Evolutionary conservation across 371 early-diverging fungal species (phyloP), one percentile per base, ranked within the genome.

Genomic region (Vittaforma corneae): DNA sequence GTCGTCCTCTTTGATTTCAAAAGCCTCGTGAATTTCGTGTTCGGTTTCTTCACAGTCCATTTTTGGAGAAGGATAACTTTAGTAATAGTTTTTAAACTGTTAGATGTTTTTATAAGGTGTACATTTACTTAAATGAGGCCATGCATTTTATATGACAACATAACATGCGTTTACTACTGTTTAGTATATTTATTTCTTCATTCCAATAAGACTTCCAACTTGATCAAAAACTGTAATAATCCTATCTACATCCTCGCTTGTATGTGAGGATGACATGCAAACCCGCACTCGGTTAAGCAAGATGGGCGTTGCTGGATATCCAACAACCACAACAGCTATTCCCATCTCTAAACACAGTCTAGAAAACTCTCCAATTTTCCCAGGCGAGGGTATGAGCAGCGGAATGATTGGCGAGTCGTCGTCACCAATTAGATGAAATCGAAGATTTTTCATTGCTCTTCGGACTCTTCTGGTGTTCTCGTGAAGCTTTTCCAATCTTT

Each of bases 271-370:
- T 16, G 89, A 88, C 37, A 96, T 75, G 79, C 99, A 98, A 84
- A 98, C 90, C 45, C 97, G 82, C 33, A 90, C 93, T 46, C 99
- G 83, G 2, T 88, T 87, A 18, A 89, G 86, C 50, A 96, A 88
- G 57, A 97, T 89, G n/a, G 94, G 90, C 0, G 93, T 92, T 0
- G 92, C 92, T 0, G 97, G 97, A 81, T 92, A 93, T 18, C 92
- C 92, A 2, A 96, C 97, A 0, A 97, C 93, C 2, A 95, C 95
- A 20, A 93, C 89, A 4, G 94, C 96, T 65, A 98, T 83, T 47
- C 88, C 88, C 34, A 91, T 84, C 67, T 85, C 82, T 35, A 92
- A 81, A 72, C 88, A 85, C 75, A 90, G 87, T 24, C 93, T 82
- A 34, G 92, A 76, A 77, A 98, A 95, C 26, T 91, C 94, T 30